Evolutionary conservation across 441 rosid species (phyloP), one percentile per base, ranked within the genome.

Genomic region (Croton laevigatus): DNA sequence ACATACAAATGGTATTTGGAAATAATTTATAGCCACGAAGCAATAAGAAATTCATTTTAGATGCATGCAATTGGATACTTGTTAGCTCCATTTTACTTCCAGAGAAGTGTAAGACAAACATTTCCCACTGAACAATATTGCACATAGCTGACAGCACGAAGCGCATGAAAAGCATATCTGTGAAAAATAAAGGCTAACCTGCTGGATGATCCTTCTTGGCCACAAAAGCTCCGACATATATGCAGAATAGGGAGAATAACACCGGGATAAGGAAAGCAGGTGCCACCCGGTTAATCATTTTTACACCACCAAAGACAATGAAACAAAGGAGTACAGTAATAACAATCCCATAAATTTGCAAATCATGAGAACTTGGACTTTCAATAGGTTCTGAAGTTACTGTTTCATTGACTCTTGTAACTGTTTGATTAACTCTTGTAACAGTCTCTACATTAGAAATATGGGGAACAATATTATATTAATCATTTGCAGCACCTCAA

Each of bases 291-390:
- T 96, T 96, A 86, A 96, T 96, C 80, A 93, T 93, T 88, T 91
- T 93, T 81, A 96, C 99, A n/a, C 98, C 99, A 73, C 99, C 98
- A 80, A 96, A 96, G 74, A 96, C 99, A 78, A 96, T 91, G 84
- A 96, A 88, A 90, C 97, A 91, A 40, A 96, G 81, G 74, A 91
- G 59, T 75, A 96, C 80, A 32, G 99, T 91, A 78, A 96, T 89
- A 73, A 93, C 90, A 75, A 96, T 86, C 78, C 99, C 99, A 81
- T 93, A 96, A 71, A 96, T 71, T 82, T 96, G 98, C 81, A 96
- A 78, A 82, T 96, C 98, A 78, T 93, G 99, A 68, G 91, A 78
- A 81, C 89, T 96, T 73, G 92, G 90, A 82, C 89, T 88, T 68
- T 89, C 80, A 57, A 92, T 88, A 69, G 89, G 78, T 67, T 81